Evolutionary conservation across 257 asterid species (phyloP).

Genomic region (Capsicum rhomboideum): DNA sequence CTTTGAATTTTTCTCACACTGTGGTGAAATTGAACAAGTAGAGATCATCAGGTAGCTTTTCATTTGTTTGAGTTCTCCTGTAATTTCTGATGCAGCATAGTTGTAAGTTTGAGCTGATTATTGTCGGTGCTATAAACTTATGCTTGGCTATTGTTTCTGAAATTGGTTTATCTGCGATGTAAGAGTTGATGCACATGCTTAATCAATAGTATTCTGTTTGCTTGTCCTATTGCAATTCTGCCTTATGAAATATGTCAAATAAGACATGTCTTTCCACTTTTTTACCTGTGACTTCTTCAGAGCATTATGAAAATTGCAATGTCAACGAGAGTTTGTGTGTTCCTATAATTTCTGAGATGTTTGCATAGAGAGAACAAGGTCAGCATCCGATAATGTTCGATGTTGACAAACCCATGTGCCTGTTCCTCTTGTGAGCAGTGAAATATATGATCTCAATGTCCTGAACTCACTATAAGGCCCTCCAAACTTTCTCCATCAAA

Average conservation of each 20-base stretch:
- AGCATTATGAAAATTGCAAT: conserved; percentile 1
- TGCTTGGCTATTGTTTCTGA: background rate
- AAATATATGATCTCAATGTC: background rate
- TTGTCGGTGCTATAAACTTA: background rate
- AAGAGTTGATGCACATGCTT: background rate
- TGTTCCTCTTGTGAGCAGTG: background rate
- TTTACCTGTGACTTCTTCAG: background rate
- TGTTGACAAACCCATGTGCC: background rate
- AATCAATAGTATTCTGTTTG: background rate
- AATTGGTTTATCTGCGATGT: background rate
- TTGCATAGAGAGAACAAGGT: background rate
- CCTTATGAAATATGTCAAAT: background rate
- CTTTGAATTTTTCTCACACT: conserved; percentile 43
- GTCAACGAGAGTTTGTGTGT: background rate
- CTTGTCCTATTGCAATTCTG: background rate
- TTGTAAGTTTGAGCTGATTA: background rate
- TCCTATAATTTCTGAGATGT: background rate
- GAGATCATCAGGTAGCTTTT: conserved; percentile 37
- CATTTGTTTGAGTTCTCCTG: background rate
- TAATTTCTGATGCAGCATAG: background rate
- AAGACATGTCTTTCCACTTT: background rate
- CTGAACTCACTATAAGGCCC: background rate
- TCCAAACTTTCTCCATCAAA: background rate
- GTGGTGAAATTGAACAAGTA: conserved; percentile 40
- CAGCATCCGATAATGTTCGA: background rate